phyloP scores from a whole-genome alignment of 2,329 filamentous ascomycete species.

The Ophiocordyceps camponoti-leonardi region DNA sequence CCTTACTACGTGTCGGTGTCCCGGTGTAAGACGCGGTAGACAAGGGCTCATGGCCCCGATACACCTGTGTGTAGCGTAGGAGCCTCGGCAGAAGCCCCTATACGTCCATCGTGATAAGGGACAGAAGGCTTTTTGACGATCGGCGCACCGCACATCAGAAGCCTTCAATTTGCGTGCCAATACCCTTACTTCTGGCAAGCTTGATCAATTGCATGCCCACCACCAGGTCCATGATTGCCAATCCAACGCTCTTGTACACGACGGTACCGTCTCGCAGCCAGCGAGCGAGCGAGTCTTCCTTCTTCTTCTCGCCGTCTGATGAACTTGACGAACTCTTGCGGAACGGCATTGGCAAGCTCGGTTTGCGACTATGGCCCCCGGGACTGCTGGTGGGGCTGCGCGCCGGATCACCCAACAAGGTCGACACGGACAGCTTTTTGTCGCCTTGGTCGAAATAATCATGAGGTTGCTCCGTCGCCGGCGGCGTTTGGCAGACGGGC shows the following conservation, averaged over 20 bases:
- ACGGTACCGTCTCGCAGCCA: constrained; percentile 48
- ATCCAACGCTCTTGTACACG: constrained; percentile 50
- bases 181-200: constrained; percentile 33
- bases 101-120: neutral
- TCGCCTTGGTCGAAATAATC: constrained; percentile 14
- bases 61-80: neutral
- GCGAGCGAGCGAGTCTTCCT: constrained; percentile 30
- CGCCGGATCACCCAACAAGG: constrained; percentile 15
- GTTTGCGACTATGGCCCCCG: constrained; percentile 12
- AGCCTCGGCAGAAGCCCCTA: neutral
- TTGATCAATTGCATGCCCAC: constrained; percentile 40
- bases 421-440: constrained; percentile 21
- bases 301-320: constrained; percentile 20
- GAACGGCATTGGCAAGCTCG: constrained; percentile 15
- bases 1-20: neutral
- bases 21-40: neutral
- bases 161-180: constrained; percentile 32
- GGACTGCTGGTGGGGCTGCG: constrained; percentile 13
- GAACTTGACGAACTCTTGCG: constrained; percentile 12
- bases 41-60: neutral
- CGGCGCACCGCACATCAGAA: constrained; percentile 2
- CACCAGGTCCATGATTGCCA: constrained; percentile 49
- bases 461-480: constrained; percentile 1
- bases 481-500: constrained; percentile 10
- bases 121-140: neutral